phyloP scores from a whole-genome alignment of 306 rosid species.

The Dicorynia guianensis region DNA sequence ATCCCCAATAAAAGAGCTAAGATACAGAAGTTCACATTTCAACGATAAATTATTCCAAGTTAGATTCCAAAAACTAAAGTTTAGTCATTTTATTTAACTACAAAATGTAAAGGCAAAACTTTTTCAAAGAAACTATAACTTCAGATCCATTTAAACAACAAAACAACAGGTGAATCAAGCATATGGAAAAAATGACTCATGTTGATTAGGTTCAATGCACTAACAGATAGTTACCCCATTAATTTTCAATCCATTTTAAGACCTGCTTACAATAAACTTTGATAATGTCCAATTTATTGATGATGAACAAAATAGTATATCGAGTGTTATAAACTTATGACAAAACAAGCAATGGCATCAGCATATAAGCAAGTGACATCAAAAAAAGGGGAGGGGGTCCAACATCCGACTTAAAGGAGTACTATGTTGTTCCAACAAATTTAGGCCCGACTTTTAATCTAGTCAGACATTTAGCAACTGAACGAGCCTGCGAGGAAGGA shows the following conservation, averaged over 20 bases:
- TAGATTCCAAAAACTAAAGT: conserved; percentile 3
- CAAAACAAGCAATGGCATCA: conserved; percentile 17
- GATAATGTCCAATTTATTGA: background rate
- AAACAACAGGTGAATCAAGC: background rate
- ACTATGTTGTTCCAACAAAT: background rate
- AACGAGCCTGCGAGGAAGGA: background rate
- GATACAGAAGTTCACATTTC: background rate
- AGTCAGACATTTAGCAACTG: too few species aligned
- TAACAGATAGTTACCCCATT: background rate
- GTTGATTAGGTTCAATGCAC: conserved; percentile 13
- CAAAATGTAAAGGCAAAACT: conserved; percentile 18
- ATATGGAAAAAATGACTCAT: background rate
- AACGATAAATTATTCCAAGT: background rate
- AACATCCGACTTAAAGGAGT: background rate
- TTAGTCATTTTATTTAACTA: conserved; percentile 21
- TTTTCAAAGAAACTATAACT: background rate
- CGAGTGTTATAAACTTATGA: background rate
- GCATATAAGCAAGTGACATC: background rate
- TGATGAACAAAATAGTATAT: background rate
- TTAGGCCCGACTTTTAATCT: background rate
- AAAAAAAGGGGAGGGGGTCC: background rate
- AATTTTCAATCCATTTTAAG: background rate
- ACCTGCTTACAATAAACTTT: background rate
- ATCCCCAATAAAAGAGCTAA: background rate
- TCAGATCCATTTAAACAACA: background rate